phyloP scores from a whole-genome alignment of 2,329 filamentous ascomycete species.

The Nothomitra cinnamomea region DNA sequence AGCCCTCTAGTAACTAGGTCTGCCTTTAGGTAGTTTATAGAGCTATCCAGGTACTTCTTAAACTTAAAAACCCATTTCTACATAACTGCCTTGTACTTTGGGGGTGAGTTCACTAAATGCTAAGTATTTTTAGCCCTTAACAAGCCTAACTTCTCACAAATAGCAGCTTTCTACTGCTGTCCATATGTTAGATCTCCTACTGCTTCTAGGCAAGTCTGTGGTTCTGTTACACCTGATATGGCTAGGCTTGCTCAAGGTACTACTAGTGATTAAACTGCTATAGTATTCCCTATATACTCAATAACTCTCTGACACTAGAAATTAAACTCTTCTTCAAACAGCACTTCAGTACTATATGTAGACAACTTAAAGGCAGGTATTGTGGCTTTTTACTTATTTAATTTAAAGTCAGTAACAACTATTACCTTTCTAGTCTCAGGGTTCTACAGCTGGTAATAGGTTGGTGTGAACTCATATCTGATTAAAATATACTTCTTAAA shows the following conservation, averaged over 20 bases:
- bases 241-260: too few species aligned
- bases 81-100: not conserved
- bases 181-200: not conserved
- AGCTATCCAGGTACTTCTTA: too few species aligned
- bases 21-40: constrained; percentile 6
- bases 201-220: not conserved
- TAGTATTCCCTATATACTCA: not conserved
- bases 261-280: too few species aligned
- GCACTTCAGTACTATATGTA: not conserved
- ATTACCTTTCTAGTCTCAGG: too few species aligned
- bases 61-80: constrained; percentile 8
- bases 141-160: not conserved
- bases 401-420: not conserved
- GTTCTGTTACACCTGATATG: not conserved
- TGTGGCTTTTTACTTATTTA: not conserved
- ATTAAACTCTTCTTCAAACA: not conserved
- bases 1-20: constrained; percentile 7
- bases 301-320: not conserved
- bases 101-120: not conserved
- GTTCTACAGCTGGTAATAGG: not conserved
- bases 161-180: not conserved
- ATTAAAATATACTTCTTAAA: not conserved
- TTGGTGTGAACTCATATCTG: not conserved
- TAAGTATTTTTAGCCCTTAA: not conserved
- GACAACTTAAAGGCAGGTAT: not conserved